Evolutionary conservation across 2,329 filamentous ascomycete genomes (phyloP).

Genomic region (Diaporthe aspalathi): DNA sequence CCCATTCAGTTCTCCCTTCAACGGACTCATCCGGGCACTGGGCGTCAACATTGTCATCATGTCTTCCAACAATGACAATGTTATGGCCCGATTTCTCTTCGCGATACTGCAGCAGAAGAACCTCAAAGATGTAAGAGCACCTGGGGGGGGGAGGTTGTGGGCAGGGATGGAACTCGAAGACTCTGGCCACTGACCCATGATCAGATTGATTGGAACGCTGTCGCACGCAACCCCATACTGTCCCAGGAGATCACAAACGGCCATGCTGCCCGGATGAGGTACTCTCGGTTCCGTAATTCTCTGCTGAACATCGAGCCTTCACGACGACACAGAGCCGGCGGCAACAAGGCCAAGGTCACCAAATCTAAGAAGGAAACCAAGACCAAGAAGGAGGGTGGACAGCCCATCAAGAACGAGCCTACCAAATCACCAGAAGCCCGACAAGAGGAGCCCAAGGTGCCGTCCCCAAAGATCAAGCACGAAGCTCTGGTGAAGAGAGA

Average conservation of each 20-base stretch:
- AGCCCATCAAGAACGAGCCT: conserved; percentile 55
- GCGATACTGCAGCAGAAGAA: conserved; percentile 70
- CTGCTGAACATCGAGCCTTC: conserved; percentile 62
- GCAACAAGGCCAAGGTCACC: conserved; percentile 56
- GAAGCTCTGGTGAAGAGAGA: conserved; percentile 46
- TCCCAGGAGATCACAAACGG: conserved; percentile 67
- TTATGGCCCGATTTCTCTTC: conserved; percentile 68
- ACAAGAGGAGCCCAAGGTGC: conserved; percentile 40
- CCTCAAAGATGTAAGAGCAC: conserved; percentile 66
- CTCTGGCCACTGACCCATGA: conserved; percentile 38
- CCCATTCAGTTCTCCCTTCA: conserved; percentile 12
- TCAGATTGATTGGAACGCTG: conserved; percentile 70
- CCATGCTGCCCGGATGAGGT: conserved; percentile 71
- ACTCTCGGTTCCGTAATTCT: conserved; percentile 62
- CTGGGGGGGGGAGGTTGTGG: too few relatives aligned
- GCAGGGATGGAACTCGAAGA: conserved; percentile 12
- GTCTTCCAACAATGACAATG: conserved; percentile 66
- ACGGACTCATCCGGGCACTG: conserved; percentile 35
- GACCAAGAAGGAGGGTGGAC: conserved; percentile 44
- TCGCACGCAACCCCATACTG: conserved; percentile 66
- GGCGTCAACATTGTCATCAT: conserved; percentile 50
- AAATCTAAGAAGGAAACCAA: conserved; percentile 59
- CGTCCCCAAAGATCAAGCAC: conserved; percentile 51
- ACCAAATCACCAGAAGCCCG: conserved; percentile 41
- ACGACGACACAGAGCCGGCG: conserved; percentile 56